phyloP scores from a whole-genome alignment of 192 early-diverging fungal genomes.

The Physocladia obscura region DNA sequence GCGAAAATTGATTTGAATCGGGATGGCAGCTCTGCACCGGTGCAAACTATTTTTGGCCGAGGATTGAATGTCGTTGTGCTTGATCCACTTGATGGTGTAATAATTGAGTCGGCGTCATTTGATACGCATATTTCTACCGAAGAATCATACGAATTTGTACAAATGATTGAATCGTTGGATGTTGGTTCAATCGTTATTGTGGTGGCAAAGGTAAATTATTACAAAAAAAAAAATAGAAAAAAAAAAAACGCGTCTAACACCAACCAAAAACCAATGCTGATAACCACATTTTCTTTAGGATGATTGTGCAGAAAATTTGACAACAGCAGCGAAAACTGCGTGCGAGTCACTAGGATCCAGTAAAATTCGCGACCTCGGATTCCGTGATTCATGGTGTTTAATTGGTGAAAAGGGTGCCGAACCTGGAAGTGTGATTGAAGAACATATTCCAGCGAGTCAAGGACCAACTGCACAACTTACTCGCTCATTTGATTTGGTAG shows the following conservation, averaged over 20 bases:
- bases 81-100: constrained; percentile 65
- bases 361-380: constrained; percentile 54
- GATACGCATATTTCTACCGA: constrained; percentile 67
- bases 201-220: constrained; percentile 41
- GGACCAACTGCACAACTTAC: constrained; percentile 65
- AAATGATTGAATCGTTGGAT: constrained; percentile 64
- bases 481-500: constrained; percentile 48
- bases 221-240: too few relatives aligned
- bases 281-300: constrained; percentile 44
- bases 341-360: constrained; percentile 63
- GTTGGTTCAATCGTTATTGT: constrained; percentile 68
- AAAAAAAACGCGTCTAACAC: too few relatives aligned
- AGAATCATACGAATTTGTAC: constrained; percentile 67
- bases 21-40: constrained; percentile 42
- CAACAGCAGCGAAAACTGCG: constrained; percentile 54
- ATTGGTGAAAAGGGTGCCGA: constrained; percentile 75
- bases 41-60: constrained; percentile 56
- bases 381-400: constrained; percentile 82
- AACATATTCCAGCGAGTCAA: constrained; percentile 43
- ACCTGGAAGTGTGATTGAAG: constrained; percentile 52
- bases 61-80: constrained; percentile 78
- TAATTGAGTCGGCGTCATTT: constrained; percentile 70
- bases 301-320: constrained; percentile 71
- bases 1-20: constrained; percentile 58
- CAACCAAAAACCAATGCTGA: too few relatives aligned